These are phyloP conservation scores for Mycena chlorophos DNA, from an alignment of 768 basidiomycete genomes.

Conservation along the genomic window DNA sequence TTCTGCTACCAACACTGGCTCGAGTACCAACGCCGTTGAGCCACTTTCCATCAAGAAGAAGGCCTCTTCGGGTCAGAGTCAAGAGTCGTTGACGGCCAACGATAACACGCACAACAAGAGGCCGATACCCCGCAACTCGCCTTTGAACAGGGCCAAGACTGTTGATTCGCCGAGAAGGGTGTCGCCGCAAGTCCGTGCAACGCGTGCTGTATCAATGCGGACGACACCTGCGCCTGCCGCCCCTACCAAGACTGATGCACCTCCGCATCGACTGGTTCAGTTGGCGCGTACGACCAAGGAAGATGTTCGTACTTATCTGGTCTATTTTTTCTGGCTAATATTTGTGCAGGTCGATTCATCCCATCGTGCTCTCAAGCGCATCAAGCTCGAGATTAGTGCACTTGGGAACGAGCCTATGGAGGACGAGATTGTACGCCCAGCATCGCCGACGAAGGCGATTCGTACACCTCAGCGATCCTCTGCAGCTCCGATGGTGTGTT, in stretches of 20 bases:
- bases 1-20: slow-evolving; percentile 28
- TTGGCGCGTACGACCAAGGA: slow-evolving; percentile 57
- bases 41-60: slow-evolving; percentile 88
- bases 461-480: slow-evolving; percentile 47
- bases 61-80: slow-evolving; percentile 57
- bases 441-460: slow-evolving; percentile 59
- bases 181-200: slow-evolving; percentile 52
- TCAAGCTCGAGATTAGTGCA: slow-evolving; percentile 68
- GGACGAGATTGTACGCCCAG: slow-evolving; percentile 42
- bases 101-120: slow-evolving; percentile 35
- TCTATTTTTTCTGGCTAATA: background rate
- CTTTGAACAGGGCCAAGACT: slow-evolving; percentile 47
- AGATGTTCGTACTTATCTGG: slow-evolving; percentile 65
- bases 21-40: slow-evolving; percentile 54
- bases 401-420: slow-evolving; percentile 32
- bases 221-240: too few relatives aligned
- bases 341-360: slow-evolving; percentile 64
- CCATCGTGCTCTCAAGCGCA: slow-evolving; percentile 68
- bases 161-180: slow-evolving; percentile 52
- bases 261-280: slow-evolving; percentile 47
- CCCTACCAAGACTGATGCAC: slow-evolving; percentile 29
- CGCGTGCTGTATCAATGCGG: slow-evolving; percentile 33
- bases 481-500: slow-evolving; percentile 44
- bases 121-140: slow-evolving; percentile 50
- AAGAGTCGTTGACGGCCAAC: slow-evolving; percentile 36